Base-by-base conservation (phyloP, 495 filamentous ascomycete species). In the Aspergillus campestris region DNA sequence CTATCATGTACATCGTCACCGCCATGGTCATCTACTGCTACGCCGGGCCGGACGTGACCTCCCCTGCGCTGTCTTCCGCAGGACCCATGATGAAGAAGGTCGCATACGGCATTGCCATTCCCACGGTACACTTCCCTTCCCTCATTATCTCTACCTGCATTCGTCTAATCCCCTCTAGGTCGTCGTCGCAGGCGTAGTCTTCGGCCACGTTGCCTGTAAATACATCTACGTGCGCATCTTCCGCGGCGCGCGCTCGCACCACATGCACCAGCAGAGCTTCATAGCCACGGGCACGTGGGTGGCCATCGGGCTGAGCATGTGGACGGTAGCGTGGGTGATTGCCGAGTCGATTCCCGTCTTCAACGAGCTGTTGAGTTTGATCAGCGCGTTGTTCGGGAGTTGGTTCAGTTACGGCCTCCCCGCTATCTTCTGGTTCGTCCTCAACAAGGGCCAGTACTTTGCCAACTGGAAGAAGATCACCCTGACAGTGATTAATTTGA, bases 91-190 rank as follows among this genome's bases (percentile, higher is more conserved):
- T 91, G 30, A 75, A 77, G 50, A 89, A 89, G 66, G 52, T 70
- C 38, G 82, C 86, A 6, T 92, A 83, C 56, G 87, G 86, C 13
- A 62, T 92, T 46, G 86, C 86, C 11, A 66, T 86, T 12, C 87
- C 87, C 0, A 87, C 84, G 11, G 79, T 55, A 12, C 40, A 55
- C 65, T 4, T n/a, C 8, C 24, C 8, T 45, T 8, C 5, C 5
- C 3, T 13, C 7, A 15, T 13, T 8, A 7, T 8, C 38, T n/a
- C 18, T 24, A 24, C 4, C 18, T 24, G 18, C 4, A 4, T n/a
- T 0, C 15, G 28, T 9, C 12, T 6, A 30, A 30, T 45, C 0
- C 36, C 55, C 33, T 5, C 35, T 14, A 68, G 65, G 58, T 57
- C n/a, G 57, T 69, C 31, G 52, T 66, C 30, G 59, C 61, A 0